Percentiles rank a stretch among this genome's conserved stretches.
phyloP scores from a whole-genome alignment of 345 rosid species.

The Angophora floribunda region DNA sequence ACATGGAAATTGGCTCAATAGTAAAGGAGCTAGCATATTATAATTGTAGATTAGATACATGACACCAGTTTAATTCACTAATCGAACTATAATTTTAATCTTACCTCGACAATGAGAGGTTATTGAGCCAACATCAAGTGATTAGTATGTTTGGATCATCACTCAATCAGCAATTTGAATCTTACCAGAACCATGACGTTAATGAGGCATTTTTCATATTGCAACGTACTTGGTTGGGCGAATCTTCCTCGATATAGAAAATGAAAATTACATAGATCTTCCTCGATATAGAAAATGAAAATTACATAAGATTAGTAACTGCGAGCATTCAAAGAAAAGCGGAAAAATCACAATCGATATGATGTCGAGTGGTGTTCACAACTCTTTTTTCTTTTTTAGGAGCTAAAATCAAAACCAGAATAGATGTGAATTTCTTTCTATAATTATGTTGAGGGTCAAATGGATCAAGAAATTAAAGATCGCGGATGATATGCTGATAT shows the following conservation, averaged over 20 bases:
- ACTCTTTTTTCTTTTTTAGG: neutral
- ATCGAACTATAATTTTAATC: neutral
- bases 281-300: neutral
- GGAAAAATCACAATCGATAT: neutral
- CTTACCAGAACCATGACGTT: neutral
- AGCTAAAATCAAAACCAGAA: neutral
- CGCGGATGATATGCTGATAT: neutral
- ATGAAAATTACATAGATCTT: neutral
- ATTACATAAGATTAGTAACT: neutral
- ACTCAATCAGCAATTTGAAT: neutral
- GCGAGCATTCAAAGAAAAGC: neutral
- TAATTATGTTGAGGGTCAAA: neutral
- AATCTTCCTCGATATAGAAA: neutral
- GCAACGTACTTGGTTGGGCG: neutral
- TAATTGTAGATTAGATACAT: neutral
- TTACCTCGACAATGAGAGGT: neutral
- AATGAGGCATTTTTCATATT: neutral
- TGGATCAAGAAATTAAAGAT: neutral
- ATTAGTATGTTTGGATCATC: neutral
- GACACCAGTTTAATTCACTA: rapidly evolving
- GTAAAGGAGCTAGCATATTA: neutral
- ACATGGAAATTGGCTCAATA: neutral
- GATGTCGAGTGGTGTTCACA: neutral
- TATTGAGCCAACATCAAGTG: neutral
- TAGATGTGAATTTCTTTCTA: neutral